phyloP scores from a whole-genome alignment of 2,329 filamentous ascomycete species.

The Phialophora expanda region DNA sequence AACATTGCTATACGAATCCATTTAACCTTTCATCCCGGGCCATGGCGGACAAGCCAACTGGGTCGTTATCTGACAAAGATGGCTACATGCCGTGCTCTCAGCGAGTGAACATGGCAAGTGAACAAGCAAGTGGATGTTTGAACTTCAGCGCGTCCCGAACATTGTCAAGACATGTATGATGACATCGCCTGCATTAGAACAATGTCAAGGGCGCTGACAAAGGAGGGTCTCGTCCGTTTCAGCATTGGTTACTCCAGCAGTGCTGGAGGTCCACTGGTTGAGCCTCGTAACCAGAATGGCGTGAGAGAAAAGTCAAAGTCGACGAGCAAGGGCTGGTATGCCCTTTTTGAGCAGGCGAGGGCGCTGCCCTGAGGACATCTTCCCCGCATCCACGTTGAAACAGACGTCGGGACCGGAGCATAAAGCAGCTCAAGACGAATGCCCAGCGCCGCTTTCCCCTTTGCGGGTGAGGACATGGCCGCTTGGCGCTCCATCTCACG shows the following conservation, averaged over 20 bases:
- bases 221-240: background rate
- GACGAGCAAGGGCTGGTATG: background rate
- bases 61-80: constrained; percentile 20
- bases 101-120: background rate
- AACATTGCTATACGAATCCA: background rate
- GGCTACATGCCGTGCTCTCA: background rate
- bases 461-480: background rate
- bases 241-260: background rate
- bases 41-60: background rate
- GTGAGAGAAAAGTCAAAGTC: background rate
- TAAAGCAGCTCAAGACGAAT: background rate
- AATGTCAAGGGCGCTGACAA: background rate
- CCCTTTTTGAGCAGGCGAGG: background rate
- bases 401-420: background rate
- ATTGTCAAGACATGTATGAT: background rate
- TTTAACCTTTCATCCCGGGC: background rate
- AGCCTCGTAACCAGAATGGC: background rate
- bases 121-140: background rate
- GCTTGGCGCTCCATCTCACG: background rate
- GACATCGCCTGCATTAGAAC: constrained; percentile 10
- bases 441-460: background rate
- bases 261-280: no score
- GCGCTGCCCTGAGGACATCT: background rate
- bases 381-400: background rate
- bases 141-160: background rate